Base-by-base conservation (phyloP, 1,139 yeast genomes). In the Saccharomyces pastorianus region DNA sequence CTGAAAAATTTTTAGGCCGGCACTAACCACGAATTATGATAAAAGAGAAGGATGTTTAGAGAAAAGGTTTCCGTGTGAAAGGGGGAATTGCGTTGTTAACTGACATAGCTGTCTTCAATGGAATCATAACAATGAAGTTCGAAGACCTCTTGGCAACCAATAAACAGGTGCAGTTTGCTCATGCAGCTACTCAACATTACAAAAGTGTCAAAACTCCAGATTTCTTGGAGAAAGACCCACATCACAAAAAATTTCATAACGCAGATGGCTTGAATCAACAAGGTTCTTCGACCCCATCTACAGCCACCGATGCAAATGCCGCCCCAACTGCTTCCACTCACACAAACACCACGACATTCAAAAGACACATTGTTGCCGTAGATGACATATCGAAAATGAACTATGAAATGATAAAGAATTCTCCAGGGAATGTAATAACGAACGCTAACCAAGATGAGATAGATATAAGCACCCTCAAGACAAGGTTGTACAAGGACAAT, bases 341-440 rank as follows among this genome's bases (percentile, higher is more conserved):
- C 44, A 31, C 38, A 17, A 61, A 57, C 31, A 60, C 58, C 48
- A 55, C 56, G 38, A 59, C 58, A 46, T 61, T 58, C 51, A 67
- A 64, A 51, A 56, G 70, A 48, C 70, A 67, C 53, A 67, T 67
- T 5, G 52, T 68, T 11, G 59, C 59, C 28, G 68, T 68, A 2
- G 71, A 67, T 49, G 69, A 67, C 52, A 62, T 63, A 25, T 63
- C 69, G 7, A 62, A 61, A 56, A 67, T 68, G 26, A 68, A 67
- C 55, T 68, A 68, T 52, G 71, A 68, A 54, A 63, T 66, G 63
- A 62, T 68, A 26, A 67, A 64, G 54, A 67, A 61, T 47, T 56
- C 64, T 11, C 71, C 71, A 1, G 71, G 71, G 6, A 38, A 38
- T 20, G 44, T 38, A 20, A 20, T 38, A 38, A 38, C 44, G 13